A percentile compares a stretch with the other conserved stretches of the same genome.
Conservation (phyloP, 805 yeast species). For the Wickerhamomyces subpelliculosus region DNA sequence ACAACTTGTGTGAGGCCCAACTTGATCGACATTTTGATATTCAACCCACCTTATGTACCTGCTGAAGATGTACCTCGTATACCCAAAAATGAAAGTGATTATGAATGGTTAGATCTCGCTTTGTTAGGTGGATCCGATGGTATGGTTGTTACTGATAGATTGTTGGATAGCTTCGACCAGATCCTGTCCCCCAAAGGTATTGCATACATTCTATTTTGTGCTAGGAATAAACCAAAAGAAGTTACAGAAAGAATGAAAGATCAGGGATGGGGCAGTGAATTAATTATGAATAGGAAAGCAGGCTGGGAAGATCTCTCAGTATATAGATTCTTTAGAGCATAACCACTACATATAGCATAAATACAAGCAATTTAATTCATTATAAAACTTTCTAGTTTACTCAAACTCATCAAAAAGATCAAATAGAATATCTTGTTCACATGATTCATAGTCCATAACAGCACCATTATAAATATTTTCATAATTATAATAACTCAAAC, state of each 20-base stretch:
- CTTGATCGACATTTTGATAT: conserved; percentile 64
- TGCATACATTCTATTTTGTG: conserved; percentile 89
- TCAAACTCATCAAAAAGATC: conserved; percentile 36
- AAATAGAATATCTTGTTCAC: conserved; percentile 47
- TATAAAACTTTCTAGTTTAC: neutral
- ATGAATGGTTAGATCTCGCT: conserved; percentile 83
- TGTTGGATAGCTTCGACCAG: conserved; percentile 47
- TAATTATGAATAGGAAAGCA: conserved; percentile 67
- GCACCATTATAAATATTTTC: conserved; percentile 56
- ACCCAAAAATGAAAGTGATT: conserved; percentile 43
- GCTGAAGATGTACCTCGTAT: conserved; percentile 63
- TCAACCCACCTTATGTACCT: conserved; percentile 97
- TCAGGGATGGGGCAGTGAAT: conserved; percentile 46
- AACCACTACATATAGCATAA: neutral
- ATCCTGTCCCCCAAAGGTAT: conserved; percentile 55
- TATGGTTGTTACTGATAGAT: conserved; percentile 71
- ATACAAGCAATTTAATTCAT: neutral
- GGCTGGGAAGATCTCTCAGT: conserved; percentile 94
- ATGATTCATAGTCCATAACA: conserved; percentile 33
- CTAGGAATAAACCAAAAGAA: conserved; percentile 71
- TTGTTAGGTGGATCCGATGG: conserved; percentile 87
- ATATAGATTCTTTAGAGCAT: conserved; percentile 41
- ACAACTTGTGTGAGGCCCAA: conserved; percentile 39
- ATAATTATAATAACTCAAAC: conserved; percentile 54
- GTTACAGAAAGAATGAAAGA: conserved; percentile 43